Percentiles rank a stretch among this genome's conserved stretches.
These are phyloP conservation scores for Aspergillus neotritici DNA, from an alignment of 2,329 filamentous ascomycete species.

Conservation along the genomic window DNA sequence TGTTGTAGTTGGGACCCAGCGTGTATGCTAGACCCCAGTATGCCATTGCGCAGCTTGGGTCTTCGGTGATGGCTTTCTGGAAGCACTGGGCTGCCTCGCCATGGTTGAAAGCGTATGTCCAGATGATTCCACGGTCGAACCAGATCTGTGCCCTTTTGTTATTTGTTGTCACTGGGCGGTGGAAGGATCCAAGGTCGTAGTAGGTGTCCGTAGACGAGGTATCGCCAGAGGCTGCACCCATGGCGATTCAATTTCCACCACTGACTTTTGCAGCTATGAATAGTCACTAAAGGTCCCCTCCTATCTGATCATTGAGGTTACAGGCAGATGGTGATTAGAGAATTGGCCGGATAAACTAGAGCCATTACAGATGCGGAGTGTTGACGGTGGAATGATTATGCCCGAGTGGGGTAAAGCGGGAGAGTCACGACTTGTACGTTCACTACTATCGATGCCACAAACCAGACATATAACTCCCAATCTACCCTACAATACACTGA, in stretches of 20 bases:
- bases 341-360: too few species aligned
- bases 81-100: slow-evolving; percentile 36
- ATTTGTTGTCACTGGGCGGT: slow-evolving; percentile 29
- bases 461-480: too few species aligned
- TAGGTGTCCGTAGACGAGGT: slow-evolving; percentile 11
- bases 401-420: background rate
- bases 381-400: background rate
- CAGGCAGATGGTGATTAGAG: too few species aligned
- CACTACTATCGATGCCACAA: too few species aligned
- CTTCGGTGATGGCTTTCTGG: slow-evolving; percentile 29
- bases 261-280: too few species aligned
- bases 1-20: slow-evolving; percentile 72
- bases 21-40: slow-evolving; percentile 53
- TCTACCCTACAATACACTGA: too few species aligned
- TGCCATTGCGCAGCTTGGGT: slow-evolving; percentile 35
- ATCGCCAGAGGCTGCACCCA: background rate
- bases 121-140: slow-evolving; percentile 32
- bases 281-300: too few species aligned
- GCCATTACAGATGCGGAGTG: background rate
- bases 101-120: slow-evolving; percentile 38
- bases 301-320: too few species aligned
- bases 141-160: slow-evolving; percentile 26
- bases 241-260: background rate
- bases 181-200: slow-evolving; percentile 30
- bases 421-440: too few species aligned